Conservation (phyloP, 805 yeast genomes). For the Saturnispora bothae region DNA sequence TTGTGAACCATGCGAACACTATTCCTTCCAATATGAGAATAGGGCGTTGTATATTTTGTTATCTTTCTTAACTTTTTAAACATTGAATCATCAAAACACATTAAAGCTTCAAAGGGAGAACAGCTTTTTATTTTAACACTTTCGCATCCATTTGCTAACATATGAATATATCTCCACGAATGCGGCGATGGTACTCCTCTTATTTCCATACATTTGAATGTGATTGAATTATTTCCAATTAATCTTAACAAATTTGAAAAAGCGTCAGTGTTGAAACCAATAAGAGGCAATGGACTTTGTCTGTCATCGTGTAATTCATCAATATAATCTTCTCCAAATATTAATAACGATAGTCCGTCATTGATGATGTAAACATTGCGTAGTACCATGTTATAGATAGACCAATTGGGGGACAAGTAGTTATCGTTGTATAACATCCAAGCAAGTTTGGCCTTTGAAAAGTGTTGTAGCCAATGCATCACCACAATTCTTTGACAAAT, state of each 20-base stretch:
- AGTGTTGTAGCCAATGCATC: neutral
- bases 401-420: slow-evolving; percentile 5
- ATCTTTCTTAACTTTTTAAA: slow-evolving; percentile 2
- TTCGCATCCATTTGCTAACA: slow-evolving; percentile 6
- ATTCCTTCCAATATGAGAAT: neutral
- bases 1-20: neutral
- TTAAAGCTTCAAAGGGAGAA: slow-evolving; percentile 2
- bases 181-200: slow-evolving; percentile 1
- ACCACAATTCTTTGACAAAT: slow-evolving; percentile 1
- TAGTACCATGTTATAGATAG: slow-evolving; percentile 1
- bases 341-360: slow-evolving; percentile 1
- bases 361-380: slow-evolving; percentile 1
- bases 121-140: slow-evolving; percentile 1
- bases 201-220: slow-evolving; percentile 5
- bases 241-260: slow-evolving; percentile 1
- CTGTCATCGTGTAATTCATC: slow-evolving; percentile 3
- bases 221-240: slow-evolving; percentile 2
- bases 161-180: slow-evolving; percentile 7
- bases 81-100: slow-evolving; percentile 8
- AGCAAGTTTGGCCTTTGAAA: slow-evolving; percentile 1
- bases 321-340: neutral
- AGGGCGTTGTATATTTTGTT: neutral
- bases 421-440: slow-evolving; percentile 1
- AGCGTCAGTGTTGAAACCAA: neutral
- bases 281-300: slow-evolving; percentile 4